Percentiles rank a stretch among this genome's conserved stretches.
Evolutionary conservation across 305 asterid genomes (phyloP).

Genomic region (Fraxinus paxiana): DNA sequence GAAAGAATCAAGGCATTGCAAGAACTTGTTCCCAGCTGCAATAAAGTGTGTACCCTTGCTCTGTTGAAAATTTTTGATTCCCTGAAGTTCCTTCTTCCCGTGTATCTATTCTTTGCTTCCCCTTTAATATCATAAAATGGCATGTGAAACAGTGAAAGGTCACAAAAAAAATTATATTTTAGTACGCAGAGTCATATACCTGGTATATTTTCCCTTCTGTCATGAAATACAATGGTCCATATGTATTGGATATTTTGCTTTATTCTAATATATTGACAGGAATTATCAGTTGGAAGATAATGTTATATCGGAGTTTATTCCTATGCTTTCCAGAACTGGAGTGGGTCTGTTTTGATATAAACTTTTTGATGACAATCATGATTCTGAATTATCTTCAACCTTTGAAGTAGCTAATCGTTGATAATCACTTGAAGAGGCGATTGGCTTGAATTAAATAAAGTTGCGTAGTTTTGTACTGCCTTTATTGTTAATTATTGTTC

Average conservation of each 20-base stretch:
- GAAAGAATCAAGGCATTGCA: conserved; percentile 92
- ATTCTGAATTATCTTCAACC: conserved; percentile 7
- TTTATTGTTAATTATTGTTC: not conserved
- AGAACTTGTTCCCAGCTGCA: conserved; percentile 92
- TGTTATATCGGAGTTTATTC: not conserved
- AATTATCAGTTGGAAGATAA: not conserved
- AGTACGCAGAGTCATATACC: not conserved
- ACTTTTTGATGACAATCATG: not conserved
- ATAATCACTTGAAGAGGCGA: not conserved
- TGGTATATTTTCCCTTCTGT: not conserved
- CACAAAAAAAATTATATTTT: not conserved
- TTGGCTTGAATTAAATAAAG: not conserved
- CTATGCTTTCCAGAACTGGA: not conserved
- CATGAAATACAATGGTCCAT: not conserved
- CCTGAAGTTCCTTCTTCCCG: not conserved
- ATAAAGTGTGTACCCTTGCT: conserved; percentile 50
- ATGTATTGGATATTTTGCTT: not conserved
- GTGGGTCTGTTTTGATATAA: not conserved
- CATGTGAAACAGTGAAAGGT: not conserved
- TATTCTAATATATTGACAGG: not conserved
- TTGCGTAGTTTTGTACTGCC: not conserved
- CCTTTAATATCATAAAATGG: not conserved
- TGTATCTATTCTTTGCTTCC: not conserved
- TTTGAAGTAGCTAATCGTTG: not conserved
- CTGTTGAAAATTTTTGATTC: conserved; percentile 6